Percentiles rank a stretch among this genome's conserved stretches.
Conservation (phyloP, 148 eudicot species). For the Heliosperma pusillum region DNA sequence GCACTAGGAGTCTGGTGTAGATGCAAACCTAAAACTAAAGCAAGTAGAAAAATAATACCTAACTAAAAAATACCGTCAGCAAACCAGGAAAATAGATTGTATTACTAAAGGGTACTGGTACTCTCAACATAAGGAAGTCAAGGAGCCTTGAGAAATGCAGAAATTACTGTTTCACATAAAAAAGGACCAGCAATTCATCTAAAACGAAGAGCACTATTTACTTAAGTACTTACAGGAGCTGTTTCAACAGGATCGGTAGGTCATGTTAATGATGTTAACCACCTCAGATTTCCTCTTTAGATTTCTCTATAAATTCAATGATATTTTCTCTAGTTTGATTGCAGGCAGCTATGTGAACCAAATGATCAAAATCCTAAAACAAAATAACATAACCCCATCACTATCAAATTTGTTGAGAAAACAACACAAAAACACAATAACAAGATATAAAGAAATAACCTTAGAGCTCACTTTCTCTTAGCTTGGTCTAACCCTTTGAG, state of each 20-base stretch:
- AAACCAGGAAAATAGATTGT: no score
- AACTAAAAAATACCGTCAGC: no score
- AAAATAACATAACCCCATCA: neutral
- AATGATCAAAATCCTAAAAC: constrained; percentile 74
- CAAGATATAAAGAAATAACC: constrained; percentile 29
- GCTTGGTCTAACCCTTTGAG: constrained; percentile 30
- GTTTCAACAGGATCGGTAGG: constrained; percentile 54
- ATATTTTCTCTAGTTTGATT: constrained; percentile 59
- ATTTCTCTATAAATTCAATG: constrained; percentile 39
- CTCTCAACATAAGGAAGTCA: no score
- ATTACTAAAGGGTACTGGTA: no score
- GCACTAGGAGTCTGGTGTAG: no score
- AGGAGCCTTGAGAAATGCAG: no score
- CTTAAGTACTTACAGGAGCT: constrained; percentile 47
- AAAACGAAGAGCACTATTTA: neutral
- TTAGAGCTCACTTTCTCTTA: constrained; percentile 52
- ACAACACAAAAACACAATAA: neutral
- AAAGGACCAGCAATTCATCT: no score
- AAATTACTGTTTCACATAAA: neutral
- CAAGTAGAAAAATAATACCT: no score
- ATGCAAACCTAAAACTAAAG: no score
- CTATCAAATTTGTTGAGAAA: neutral
- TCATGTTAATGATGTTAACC: constrained; percentile 64
- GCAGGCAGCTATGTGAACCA: constrained; percentile 56
- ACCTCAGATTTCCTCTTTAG: constrained; percentile 53